Conservation (phyloP, 2,329 filamentous ascomycete genomes). For the Fonsecaea nubica region DNA sequence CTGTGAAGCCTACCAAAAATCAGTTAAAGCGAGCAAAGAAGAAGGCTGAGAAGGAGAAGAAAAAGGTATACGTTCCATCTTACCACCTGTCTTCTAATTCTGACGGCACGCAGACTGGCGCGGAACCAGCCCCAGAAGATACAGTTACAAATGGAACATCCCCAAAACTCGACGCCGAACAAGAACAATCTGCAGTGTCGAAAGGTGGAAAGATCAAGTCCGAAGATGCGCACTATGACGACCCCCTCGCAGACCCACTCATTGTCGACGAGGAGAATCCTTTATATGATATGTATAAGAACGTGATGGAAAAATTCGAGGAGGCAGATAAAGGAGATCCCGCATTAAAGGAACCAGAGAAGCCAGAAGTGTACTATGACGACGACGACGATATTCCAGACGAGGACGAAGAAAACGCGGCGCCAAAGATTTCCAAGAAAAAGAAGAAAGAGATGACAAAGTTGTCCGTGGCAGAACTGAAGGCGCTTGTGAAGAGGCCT, state of each 20-base stretch:
- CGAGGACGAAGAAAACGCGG: conserved; percentile 76
- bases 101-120: conserved; percentile 29
- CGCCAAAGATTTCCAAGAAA: conserved; percentile 86
- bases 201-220: conserved; percentile 29
- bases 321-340: conserved; percentile 68
- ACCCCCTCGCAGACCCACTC: conserved; percentile 51
- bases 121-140: conserved; percentile 28
- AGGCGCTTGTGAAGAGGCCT: conserved; percentile 86
- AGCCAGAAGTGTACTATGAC: conserved; percentile 82
- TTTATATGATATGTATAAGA: conserved; percentile 81
- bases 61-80: conserved; percentile 54
- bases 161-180: conserved; percentile 23
- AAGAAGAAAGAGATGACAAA: conserved; percentile 91
- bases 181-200: conserved; percentile 18
- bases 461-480: conserved; percentile 91
- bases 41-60: conserved; percentile 91
- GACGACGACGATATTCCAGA: conserved; percentile 87
- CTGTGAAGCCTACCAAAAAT: conserved; percentile 84
- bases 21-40: conserved; percentile 91
- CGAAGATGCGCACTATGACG: conserved; percentile 51
- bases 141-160: background rate
- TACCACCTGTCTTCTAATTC: background rate
- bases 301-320: conserved; percentile 81
- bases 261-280: conserved; percentile 72
- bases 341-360: conserved; percentile 70